Evolutionary conservation across 2,329 filamentous ascomycete species (phyloP).

Genomic region (Karstenula rhodostoma): DNA sequence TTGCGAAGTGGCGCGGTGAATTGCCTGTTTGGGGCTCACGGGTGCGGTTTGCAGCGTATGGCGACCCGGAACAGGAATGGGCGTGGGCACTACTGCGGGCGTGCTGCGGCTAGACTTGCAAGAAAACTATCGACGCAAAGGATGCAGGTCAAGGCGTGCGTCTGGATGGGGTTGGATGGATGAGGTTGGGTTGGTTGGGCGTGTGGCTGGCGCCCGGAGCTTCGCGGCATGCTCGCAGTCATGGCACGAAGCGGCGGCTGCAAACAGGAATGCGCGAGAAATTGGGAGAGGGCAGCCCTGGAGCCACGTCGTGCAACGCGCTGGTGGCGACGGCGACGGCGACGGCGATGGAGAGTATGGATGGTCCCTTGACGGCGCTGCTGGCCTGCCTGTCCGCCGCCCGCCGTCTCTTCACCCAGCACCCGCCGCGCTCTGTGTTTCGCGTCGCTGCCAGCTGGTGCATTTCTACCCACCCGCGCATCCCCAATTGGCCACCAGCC

Average conservation of each 20-base stretch:
- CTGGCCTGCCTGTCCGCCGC: neutral
- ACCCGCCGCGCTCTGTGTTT: conserved; percentile 7
- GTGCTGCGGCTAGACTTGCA: neutral
- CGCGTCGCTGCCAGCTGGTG: conserved; percentile 12
- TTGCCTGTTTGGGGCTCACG: neutral
- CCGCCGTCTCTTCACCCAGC: neutral
- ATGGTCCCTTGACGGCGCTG: neutral
- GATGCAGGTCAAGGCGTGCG: neutral
- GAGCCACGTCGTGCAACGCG: neutral
- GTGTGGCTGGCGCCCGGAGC: conserved; percentile 2
- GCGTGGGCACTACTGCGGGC: neutral
- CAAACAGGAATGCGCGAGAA: conserved; percentile 5
- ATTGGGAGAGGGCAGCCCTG: neutral
- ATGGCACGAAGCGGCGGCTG: neutral
- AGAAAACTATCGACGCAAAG: neutral
- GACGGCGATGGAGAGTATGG: no score
- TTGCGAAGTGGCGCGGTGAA: neutral
- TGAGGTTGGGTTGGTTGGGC: neutral
- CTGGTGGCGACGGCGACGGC: neutral
- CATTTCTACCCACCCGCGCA: conserved; percentile 9
- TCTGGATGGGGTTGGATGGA: neutral
- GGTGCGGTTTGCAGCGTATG: conserved; percentile 6
- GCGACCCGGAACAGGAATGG: neutral
- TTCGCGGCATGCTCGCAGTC: conserved; percentile 2
- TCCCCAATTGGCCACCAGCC: neutral